These are phyloP conservation scores for Grosmannia clavigera DNA, from an alignment of 2,329 filamentous ascomycete species.

Conservation along the genomic window DNA sequence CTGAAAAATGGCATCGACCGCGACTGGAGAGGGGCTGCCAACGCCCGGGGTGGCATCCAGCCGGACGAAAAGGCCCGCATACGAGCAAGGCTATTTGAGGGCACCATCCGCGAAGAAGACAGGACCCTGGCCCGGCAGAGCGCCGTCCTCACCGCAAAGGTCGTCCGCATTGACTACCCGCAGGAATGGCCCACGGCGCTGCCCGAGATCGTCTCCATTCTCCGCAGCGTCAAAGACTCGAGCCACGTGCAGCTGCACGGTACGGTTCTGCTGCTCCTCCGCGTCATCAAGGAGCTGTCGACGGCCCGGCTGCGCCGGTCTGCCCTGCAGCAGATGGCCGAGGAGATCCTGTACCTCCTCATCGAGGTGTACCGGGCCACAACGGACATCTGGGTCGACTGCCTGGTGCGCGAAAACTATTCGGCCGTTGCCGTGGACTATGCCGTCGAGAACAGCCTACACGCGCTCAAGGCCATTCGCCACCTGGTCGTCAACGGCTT, in stretches of 20 bases:
- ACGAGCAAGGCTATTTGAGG: constrained; percentile 60
- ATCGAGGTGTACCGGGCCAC: constrained; percentile 67
- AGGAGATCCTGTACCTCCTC: constrained; percentile 73
- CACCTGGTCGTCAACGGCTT: constrained; percentile 72
- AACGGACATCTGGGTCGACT: constrained; percentile 54
- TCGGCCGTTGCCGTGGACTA: constrained; percentile 46
- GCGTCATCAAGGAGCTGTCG: constrained; percentile 81
- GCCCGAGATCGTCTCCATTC: constrained; percentile 46
- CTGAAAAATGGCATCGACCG: constrained; percentile 95
- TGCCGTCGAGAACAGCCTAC: constrained; percentile 64
- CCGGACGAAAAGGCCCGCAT: constrained; percentile 67
- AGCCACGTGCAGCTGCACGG: constrained; percentile 58
- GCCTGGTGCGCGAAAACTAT: constrained; percentile 36
- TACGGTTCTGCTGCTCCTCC: constrained; percentile 63
- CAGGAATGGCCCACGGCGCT: constrained; percentile 64
- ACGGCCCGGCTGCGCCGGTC: constrained; percentile 64
- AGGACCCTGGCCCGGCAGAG: constrained; percentile 72
- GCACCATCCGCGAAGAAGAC: constrained; percentile 66
- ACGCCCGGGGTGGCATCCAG: constrained; percentile 50
- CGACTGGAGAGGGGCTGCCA: constrained; percentile 64
- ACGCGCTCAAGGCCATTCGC: constrained; percentile 67
- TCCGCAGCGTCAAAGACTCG: constrained; percentile 45
- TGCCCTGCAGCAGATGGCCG: constrained; percentile 63
- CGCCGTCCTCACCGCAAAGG: constrained; percentile 75
- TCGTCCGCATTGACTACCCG: constrained; percentile 82